Base-by-base conservation (phyloP, 805 yeast genomes). In the Scheffersomyces ergatensis region DNA sequence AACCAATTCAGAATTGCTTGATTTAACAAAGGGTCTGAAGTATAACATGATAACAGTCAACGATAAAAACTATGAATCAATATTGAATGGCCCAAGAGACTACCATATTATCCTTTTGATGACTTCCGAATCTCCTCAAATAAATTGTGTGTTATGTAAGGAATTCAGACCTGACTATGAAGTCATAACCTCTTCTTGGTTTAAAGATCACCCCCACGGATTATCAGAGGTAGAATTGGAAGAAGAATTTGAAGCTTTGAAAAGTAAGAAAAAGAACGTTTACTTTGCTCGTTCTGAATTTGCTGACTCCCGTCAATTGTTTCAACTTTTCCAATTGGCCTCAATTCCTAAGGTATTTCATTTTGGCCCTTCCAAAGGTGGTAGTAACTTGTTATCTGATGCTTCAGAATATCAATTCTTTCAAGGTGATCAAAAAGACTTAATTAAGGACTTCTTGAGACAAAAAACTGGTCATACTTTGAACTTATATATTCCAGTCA, bases 271-370 rank as follows among this genome's bases (percentile, higher is more conserved):
- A 13, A 47, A 45, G 36, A 50, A 67, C 23, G 63, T 90, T 29
- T 82, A 77, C 67, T 87, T 92, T 60, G 86, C 87, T 14, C 65
- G 73, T 33, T 82, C 95, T 13, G 96, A 92, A 55, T 82, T 86
- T 54, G 64, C 71, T 34, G 78, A 78, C 35, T 72, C 81, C 13
- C 74, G 73, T 51, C 64, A 65, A 34, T 62, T 77, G 11, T 85
- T 80, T 62, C 72, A 70, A 50, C 58, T 67, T 13, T 67, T 84
- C 50, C 58, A 74, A 25, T 63, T 92, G 51, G 77, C 77, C 49
- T 80, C 81, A 41, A 96, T 92, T 20, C 99, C 99, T 23, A 82
- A 85, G 55, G 55, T 89, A 34, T 82, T 69, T 60, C 57, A 83
- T 42, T 84, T 78, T 58, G 61, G 70, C 1, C 85, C 90, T 16